Base-by-base conservation (phyloP, 2,329 filamentous ascomycete species). In the Dichotomopilus funicola region DNA sequence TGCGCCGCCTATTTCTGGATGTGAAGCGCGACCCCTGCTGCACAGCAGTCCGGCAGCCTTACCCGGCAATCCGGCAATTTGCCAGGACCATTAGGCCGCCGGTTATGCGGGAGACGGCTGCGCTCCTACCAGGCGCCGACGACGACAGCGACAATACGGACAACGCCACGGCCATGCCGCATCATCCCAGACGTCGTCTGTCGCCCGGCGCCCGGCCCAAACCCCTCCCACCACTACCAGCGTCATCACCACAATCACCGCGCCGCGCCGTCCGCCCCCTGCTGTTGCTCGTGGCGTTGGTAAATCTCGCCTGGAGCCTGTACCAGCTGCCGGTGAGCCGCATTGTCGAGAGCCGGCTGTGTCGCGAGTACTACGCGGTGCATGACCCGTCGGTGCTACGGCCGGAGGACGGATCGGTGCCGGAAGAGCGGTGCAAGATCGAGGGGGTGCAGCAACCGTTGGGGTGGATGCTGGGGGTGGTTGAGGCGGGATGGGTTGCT, bases 351-450 rank as follows among this genome's bases (percentile, higher is more conserved):
- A 67, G 69, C 27, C 71, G 75, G 1, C 67, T 79, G 5, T 83
- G 80, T 54, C 66, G 71, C 31, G 75, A 78, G 19, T 74, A 79
- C 63, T 83, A 82, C 61, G 56, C 56, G 11, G 59, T 53, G 6
- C 65, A 71, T 3, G 72, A 79, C 8, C 74, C 74, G 1, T 65
- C 67, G 0, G 56, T 61, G 4, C 64, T 73, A 10, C 59, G 53
- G 1, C 45, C 66, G 0, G 70, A 27, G 19, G 19, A 71, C 51
- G 75, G 74, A 4, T 66, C 66, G 27, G 66, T 83, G 1, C 70
- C 74, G 1, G 80, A 83, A 65, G 66, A 71, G 55, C 63, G 79
- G 3, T 83, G 80, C 66, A 83, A 83, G 62, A 64, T 78, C 8
- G 73, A 80, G 55, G 65, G 64, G 10, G 71, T 83, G 5, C 79